These are phyloP conservation scores for Ophiostoma perfectum DNA, from an alignment of 2,329 filamentous ascomycete species.

Conservation along the genomic window DNA sequence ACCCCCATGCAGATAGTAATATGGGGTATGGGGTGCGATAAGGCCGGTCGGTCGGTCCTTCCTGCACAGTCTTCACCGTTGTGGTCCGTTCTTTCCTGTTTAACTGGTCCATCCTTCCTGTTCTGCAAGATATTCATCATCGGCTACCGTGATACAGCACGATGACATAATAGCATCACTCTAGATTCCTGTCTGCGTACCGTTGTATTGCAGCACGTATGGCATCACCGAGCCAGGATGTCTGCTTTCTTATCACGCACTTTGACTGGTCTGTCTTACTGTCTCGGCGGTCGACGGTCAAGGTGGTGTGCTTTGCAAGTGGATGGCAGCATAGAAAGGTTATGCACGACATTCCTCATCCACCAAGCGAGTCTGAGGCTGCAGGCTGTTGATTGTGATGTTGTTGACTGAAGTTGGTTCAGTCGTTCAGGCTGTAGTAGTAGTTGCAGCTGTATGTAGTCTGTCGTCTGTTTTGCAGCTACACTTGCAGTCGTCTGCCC, in stretches of 20 bases:
- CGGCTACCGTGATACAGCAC: background rate
- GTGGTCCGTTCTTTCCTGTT: background rate
- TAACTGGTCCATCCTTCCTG: background rate
- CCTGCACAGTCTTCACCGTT: background rate
- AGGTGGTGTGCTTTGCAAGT: constrained; percentile 5
- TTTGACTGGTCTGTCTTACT: background rate
- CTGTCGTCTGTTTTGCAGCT: too few relatives aligned
- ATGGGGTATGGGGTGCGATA: constrained; percentile 8
- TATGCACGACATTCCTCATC: constrained; percentile 1
- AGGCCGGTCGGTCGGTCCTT: background rate
- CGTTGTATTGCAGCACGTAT: background rate
- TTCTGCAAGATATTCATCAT: too few relatives aligned
- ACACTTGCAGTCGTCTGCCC: too few relatives aligned
- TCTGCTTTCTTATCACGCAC: background rate
- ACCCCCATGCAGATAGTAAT: background rate
- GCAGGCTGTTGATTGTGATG: background rate
- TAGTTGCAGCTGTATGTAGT: too few relatives aligned
- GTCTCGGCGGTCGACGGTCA: background rate
- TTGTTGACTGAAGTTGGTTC: too few relatives aligned
- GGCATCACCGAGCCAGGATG: background rate
- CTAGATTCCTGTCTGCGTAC: too few relatives aligned
- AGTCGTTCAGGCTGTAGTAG: too few relatives aligned
- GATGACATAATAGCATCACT: background rate
- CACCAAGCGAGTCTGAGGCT: background rate
- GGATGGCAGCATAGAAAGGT: background rate